Percentiles rank a stretch among this genome's conserved stretches.
These are phyloP conservation scores for Sporothrix luriei DNA, from an alignment of 2,329 filamentous ascomycete species.

Conservation along the genomic window DNA sequence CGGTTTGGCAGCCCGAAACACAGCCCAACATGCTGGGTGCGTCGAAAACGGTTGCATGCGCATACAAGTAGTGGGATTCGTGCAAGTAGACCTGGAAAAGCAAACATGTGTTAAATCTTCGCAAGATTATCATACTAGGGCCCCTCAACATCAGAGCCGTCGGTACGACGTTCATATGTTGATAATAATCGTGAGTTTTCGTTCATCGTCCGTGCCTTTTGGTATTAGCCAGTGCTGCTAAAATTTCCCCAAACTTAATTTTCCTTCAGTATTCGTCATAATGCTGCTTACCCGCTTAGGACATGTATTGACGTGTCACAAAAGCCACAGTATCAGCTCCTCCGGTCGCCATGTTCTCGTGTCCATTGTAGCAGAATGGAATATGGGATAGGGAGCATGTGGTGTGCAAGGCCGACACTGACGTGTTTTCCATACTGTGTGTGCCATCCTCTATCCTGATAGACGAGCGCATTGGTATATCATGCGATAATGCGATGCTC, in stretches of 20 bases:
- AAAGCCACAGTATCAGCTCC: constrained; percentile 16
- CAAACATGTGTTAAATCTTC: neutral
- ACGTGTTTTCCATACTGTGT: neutral
- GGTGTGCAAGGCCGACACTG: neutral
- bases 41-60: neutral
- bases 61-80: neutral
- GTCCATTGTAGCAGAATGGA: neutral
- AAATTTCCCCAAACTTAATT: neutral
- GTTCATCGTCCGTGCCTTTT: neutral
- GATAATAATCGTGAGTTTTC: constrained; percentile 11
- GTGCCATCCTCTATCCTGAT: neutral
- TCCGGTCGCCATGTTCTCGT: constrained; percentile 29
- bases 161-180: neutral
- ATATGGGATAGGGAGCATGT: neutral
- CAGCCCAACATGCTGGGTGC: neutral
- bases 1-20: constrained; percentile 9
- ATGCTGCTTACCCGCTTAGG: neutral
- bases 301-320: constrained; percentile 29
- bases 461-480: neutral
- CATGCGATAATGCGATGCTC: too few species aligned
- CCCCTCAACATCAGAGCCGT: neutral
- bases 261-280: neutral
- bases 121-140: constrained; percentile 17
- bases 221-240: neutral
- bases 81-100: neutral